Conservation (phyloP, 2,329 filamentous ascomycete species). For the Neonectria coccinea region DNA sequence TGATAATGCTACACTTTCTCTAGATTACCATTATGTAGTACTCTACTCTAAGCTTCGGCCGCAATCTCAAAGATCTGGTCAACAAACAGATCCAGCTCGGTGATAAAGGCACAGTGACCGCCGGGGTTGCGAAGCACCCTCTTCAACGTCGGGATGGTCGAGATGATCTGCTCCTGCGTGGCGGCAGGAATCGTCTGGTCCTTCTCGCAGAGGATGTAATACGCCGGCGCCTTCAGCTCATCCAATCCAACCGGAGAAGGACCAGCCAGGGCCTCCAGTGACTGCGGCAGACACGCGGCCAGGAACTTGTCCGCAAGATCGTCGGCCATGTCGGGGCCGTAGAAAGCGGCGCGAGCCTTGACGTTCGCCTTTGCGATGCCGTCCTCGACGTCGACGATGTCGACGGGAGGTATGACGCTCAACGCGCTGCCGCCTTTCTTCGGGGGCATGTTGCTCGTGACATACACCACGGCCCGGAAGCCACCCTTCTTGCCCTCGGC, state of each 20-base stretch:
- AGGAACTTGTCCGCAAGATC: constrained; percentile 5
- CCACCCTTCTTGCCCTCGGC: constrained; percentile 6
- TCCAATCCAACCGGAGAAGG: constrained; percentile 6
- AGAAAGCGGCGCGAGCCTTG: constrained; percentile 14
- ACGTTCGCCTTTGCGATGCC: constrained; percentile 5
- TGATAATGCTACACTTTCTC: too few relatives aligned
- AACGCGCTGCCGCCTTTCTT: constrained; percentile 14
- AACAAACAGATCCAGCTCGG: constrained; percentile 15
- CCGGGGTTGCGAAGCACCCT: constrained; percentile 12
- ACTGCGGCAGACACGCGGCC: constrained; percentile 4
- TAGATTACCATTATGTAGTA: too few relatives aligned
- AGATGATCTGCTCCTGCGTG: background rate
- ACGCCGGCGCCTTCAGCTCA: constrained; percentile 14
- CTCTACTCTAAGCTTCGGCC: background rate
- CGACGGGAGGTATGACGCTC: constrained; percentile 12
- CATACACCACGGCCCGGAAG: constrained; percentile 6
- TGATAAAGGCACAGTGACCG: constrained; percentile 12
- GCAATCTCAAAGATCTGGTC: constrained; percentile 16
- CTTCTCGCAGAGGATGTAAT: constrained; percentile 16
- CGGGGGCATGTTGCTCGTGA: constrained; percentile 14
- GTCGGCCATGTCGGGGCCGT: constrained; percentile 20
- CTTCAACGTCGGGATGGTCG: constrained; percentile 13
- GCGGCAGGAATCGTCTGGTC: constrained; percentile 5
- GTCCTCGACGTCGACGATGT: constrained; percentile 18
- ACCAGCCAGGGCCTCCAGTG: constrained; percentile 7